These are phyloP conservation scores for Noccaea caerulescens DNA, from an alignment of 345 rosid species.

Conservation along the genomic window DNA sequence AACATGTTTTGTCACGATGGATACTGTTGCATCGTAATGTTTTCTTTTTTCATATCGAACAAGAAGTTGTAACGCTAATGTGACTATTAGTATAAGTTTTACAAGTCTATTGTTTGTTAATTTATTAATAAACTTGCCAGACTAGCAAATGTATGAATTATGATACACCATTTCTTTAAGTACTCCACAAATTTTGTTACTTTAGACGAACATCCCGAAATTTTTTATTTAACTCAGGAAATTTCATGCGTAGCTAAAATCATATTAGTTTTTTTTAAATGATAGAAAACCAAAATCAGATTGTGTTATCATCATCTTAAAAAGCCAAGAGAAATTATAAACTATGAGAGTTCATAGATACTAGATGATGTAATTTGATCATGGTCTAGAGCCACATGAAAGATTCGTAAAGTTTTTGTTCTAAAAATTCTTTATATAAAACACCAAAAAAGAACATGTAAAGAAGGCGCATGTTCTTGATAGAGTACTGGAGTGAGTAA, in stretches of 20 bases:
- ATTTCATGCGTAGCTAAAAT: too few relatives aligned
- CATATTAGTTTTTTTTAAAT: too few relatives aligned
- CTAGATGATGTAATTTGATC: background rate
- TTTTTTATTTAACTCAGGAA: too few relatives aligned
- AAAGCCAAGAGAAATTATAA: background rate
- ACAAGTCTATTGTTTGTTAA: background rate
- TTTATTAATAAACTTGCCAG: background rate
- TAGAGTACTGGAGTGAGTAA: conserved; percentile 6
- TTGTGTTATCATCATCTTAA: background rate
- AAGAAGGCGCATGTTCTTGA: background rate
- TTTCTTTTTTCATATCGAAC: too few relatives aligned
- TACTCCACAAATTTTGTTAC: too few relatives aligned
- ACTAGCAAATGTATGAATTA: background rate
- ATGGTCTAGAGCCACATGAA: conserved; percentile 8
- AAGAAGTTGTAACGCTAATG: too few relatives aligned
- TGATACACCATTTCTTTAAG: background rate
- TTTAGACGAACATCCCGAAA: too few relatives aligned
- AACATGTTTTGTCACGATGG: conserved; percentile 41
- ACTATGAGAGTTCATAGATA: background rate
- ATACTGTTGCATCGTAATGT: conserved; percentile 18
- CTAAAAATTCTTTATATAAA: too few relatives aligned
- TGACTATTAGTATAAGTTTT: too few relatives aligned
- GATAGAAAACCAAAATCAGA: too few relatives aligned
- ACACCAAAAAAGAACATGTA: too few relatives aligned
- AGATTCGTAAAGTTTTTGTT: background rate